A percentile compares a stretch with the other conserved stretches of the same genome.
These are phyloP conservation scores for Penicillium bovifimosum DNA, from an alignment of 495 filamentous ascomycete species.

Conservation along the genomic window DNA sequence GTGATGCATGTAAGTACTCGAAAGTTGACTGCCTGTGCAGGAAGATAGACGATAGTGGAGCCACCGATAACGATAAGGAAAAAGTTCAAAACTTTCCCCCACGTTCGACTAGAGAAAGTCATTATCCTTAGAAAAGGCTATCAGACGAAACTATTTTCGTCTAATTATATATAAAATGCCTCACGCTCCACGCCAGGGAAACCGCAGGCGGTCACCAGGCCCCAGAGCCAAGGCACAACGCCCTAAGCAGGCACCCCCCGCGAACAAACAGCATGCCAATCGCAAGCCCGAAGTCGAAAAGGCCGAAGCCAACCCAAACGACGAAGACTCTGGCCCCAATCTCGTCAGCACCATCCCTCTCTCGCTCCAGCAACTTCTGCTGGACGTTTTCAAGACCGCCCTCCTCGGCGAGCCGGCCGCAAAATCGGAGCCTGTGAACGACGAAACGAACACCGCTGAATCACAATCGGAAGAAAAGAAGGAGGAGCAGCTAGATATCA, in stretches of 20 bases:
- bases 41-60: conserved; percentile 1
- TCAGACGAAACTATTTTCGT: background rate
- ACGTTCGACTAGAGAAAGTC: background rate
- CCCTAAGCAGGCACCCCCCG: conserved; percentile 1
- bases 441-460: conserved; percentile 1
- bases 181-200: conserved; percentile 8
- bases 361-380: conserved; percentile 62
- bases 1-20: too few relatives aligned
- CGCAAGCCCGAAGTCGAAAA: conserved; percentile 10
- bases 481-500: conserved; percentile 34
- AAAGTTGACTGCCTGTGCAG: too few relatives aligned
- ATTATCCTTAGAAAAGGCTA: background rate
- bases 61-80: conserved; percentile 8
- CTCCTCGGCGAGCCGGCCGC: conserved; percentile 34
- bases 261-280: conserved; percentile 16
- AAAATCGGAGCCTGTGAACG: conserved; percentile 9
- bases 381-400: conserved; percentile 69
- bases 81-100: conserved; percentile 9
- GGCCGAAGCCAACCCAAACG: conserved; percentile 8
- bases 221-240: background rate
- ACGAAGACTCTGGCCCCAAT: conserved; percentile 13
- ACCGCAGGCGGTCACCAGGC: conserved; percentile 6
- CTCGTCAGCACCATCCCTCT: conserved; percentile 35
- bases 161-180: conserved; percentile 1
- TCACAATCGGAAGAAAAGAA: conserved; percentile 5